Conservation (phyloP, 1,284 basidiomycete genomes). For the Moesziomyces sp. region DNA sequence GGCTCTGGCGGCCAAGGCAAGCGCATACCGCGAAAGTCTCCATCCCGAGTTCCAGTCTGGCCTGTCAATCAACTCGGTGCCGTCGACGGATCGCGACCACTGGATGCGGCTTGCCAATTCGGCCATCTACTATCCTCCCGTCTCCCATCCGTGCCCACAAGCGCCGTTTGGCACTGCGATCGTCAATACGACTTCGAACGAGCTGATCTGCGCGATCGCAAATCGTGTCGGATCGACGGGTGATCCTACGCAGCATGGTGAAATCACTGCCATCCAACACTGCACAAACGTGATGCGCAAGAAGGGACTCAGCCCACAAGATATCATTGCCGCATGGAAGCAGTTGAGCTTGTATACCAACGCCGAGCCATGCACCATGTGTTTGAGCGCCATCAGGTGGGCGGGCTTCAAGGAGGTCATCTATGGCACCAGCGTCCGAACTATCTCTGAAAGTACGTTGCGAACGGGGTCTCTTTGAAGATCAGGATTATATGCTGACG, state of each 20-base stretch:
- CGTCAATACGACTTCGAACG: constrained; percentile 56
- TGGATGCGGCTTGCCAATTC: constrained; percentile 45
- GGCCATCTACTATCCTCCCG: constrained; percentile 34
- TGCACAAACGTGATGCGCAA: constrained; percentile 49
- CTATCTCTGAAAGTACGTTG: constrained; percentile 43
- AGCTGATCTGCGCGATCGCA: constrained; percentile 54
- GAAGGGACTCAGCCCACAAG: constrained; percentile 34
- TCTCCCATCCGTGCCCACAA: constrained; percentile 37
- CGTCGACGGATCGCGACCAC: constrained; percentile 25
- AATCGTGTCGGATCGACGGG: constrained; percentile 54
- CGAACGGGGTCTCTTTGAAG: too few species aligned
- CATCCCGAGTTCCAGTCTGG: constrained; percentile 48
- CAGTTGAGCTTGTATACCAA: constrained; percentile 50
- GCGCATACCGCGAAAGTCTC: constrained; percentile 14
- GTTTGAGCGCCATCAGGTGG: constrained; percentile 54
- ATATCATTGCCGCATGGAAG: constrained; percentile 52
- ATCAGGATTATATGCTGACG: background rate
- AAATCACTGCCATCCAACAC: constrained; percentile 50
- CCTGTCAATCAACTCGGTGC: constrained; percentile 48
- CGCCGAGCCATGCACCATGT: constrained; percentile 60
- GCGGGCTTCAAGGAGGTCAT: constrained; percentile 57
- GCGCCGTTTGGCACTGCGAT: constrained; percentile 41
- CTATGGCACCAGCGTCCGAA: constrained; percentile 54
- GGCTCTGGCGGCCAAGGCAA: background rate
- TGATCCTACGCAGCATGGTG: constrained; percentile 57